Conservation (phyloP, 75 land plant species). For the Pseudotsuga menziesii region DNA sequence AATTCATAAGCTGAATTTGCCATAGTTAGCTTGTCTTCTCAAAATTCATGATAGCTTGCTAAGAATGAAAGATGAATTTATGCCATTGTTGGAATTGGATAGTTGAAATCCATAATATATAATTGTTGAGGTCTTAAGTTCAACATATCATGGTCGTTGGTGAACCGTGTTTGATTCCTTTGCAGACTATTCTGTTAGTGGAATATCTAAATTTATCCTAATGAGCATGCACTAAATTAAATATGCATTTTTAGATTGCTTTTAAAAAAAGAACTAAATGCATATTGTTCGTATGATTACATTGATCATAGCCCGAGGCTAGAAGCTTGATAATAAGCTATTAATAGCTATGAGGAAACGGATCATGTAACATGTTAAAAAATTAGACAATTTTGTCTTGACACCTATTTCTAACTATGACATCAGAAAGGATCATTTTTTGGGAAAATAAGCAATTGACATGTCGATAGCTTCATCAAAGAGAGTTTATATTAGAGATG, state of each 20-base stretch:
- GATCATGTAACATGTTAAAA: constrained; percentile 42
- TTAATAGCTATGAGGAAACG: constrained; percentile 38
- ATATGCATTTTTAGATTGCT: neutral
- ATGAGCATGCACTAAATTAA: neutral
- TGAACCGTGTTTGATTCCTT: neutral
- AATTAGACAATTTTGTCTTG: constrained; percentile 42
- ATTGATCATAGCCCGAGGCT: constrained; percentile 23
- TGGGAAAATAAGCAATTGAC: constrained; percentile 62
- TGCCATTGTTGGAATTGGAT: too few relatives aligned
- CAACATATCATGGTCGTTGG: neutral
- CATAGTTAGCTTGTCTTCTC: too few relatives aligned
- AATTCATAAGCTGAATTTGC: too few relatives aligned
- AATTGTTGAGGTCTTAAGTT: too few relatives aligned
- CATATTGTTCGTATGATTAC: neutral
- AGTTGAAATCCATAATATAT: too few relatives aligned
- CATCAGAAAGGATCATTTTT: constrained; percentile 20
- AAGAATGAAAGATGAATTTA: too few relatives aligned
- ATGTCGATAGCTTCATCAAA: constrained; percentile 12
- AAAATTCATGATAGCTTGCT: too few relatives aligned
- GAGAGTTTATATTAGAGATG: constrained; percentile 19
- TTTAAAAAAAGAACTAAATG: neutral
- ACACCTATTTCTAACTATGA: constrained; percentile 33
- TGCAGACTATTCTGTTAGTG: neutral
- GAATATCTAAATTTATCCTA: neutral
- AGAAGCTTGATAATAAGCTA: constrained; percentile 41